Evolutionary conservation across 1,284 basidiomycete genomes (phyloP).

Genomic region (Marasmius tenuissimus): DNA sequence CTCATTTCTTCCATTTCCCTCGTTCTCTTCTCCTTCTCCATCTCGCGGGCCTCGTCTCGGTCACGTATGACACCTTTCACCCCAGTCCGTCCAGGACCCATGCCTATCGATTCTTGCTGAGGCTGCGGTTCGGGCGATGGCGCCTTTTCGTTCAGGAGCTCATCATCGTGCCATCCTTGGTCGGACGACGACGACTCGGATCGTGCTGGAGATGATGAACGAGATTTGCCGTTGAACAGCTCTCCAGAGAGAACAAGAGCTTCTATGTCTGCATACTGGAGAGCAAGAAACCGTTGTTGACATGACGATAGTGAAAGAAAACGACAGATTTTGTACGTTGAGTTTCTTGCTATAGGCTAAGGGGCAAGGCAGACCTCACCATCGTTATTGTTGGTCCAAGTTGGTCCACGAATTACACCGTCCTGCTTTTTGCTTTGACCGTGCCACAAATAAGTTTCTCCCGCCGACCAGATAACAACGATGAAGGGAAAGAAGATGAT

Average conservation of each 20-base stretch:
- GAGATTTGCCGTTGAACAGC: constrained; percentile 60
- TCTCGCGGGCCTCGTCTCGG: constrained; percentile 61
- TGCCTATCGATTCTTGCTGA: constrained; percentile 58
- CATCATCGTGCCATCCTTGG: constrained; percentile 49
- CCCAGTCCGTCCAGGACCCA: constrained; percentile 80
- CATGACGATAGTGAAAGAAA: background rate
- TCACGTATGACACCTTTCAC: constrained; percentile 85
- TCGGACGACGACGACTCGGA: constrained; percentile 41
- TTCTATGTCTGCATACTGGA: constrained; percentile 59
- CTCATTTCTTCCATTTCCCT: constrained; percentile 16
- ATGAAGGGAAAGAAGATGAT: too few relatives aligned
- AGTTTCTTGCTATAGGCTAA: background rate
- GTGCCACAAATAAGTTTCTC: too few relatives aligned
- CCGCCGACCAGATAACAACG: too few relatives aligned
- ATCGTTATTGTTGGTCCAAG: background rate
- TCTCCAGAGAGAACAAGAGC: constrained; percentile 77
- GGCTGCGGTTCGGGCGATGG: constrained; percentile 24
- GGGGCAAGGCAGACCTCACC: background rate
- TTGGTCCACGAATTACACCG: too few relatives aligned
- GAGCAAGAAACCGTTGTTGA: background rate
- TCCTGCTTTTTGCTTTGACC: too few relatives aligned
- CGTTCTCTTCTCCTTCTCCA: constrained; percentile 42
- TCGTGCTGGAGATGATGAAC: constrained; percentile 57
- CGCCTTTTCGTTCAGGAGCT: constrained; percentile 42
- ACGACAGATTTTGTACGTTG: background rate